Evolutionary conservation across 345 rosid genomes (phyloP), one percentile per base, ranked within the genome.

Genomic region (Brassica incana): DNA sequence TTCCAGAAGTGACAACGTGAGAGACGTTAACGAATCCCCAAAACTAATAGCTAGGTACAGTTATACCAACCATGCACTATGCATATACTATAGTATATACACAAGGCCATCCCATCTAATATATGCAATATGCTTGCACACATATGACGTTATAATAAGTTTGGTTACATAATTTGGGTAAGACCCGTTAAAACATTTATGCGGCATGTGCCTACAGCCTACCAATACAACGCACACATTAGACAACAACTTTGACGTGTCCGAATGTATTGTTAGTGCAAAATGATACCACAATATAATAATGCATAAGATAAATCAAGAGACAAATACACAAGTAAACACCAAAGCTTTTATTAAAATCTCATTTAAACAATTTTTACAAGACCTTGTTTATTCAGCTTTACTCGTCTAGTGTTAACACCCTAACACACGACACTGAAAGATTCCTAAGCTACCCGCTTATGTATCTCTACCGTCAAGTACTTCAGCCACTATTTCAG

Each of bases 161-260:
- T 75, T 48, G 25, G n/a, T 70, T 56, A 29, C 72, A 75, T 75
- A 70, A 38, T 75, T 71, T 65, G 71, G 32, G 45, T 56, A 12
- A 52, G 8, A 45, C 72, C 43, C 60, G 35, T 67, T 59, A 65
- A 33, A 59, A 23, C 74, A 81, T 76, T 81, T 71, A 81, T 81
- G 80, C 72, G 25, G 74, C 77, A 81, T 76, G 81, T 76, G 84
- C 76, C 67, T 54, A 75, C 76, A 62, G 84, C 76, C 67, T 54
- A 75, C 76, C 67, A 62, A 74, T 54, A 29, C 66, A 25, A 50
- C 4, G 10, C 12, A 48, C 6, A 48, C 50, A 33, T 74, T 33
- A 9, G 67, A 68, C 68, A 58, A 20, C 11, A 64, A 63, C 29
- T 15, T 52, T 43, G 66, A 78, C 61, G 65, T 78, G 81, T 29